phyloP scores from a whole-genome alignment of 441 rosid species.

The Breynia disticha region DNA sequence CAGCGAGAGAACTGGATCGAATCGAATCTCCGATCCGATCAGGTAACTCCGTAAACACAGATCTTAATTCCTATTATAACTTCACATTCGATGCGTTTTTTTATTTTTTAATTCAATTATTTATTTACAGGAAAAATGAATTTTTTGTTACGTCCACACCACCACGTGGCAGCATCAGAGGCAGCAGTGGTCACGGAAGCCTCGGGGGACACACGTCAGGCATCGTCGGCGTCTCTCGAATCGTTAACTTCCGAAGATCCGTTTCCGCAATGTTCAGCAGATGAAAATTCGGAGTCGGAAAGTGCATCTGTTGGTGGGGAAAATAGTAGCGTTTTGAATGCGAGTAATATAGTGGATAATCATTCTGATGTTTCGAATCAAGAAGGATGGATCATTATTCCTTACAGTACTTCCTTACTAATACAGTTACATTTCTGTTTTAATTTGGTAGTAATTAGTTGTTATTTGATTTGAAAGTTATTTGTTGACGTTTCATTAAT shows the following conservation, averaged over 20 bases:
- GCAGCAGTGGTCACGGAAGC: constrained; percentile 41
- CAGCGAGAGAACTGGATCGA: too few species aligned
- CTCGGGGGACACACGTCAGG: constrained; percentile 22
- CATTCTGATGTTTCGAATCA: constrained; percentile 72
- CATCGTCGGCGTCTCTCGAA: constrained; percentile 46
- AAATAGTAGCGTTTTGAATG: constrained; percentile 23
- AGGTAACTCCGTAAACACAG: too few species aligned
- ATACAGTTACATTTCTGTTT: too few species aligned
- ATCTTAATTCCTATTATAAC: too few species aligned
- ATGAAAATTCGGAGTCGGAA: constrained; percentile 29
- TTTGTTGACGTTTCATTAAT: too few species aligned
- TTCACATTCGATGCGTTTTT: too few species aligned
- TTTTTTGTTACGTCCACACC: constrained; percentile 57
- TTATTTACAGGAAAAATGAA: constrained; percentile 35
- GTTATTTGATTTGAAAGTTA: too few species aligned
- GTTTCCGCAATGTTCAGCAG: constrained; percentile 1
- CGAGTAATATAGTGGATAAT: constrained; percentile 22
- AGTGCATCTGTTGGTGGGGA: constrained; percentile 28
- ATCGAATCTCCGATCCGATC: too few species aligned
- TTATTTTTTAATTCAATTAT: too few species aligned
- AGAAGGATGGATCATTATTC: constrained; percentile 89
- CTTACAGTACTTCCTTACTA: constrained; percentile 42
- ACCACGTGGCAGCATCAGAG: constrained; percentile 31
- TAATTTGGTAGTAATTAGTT: neutral
- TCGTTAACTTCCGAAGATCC: constrained; percentile 48